Conservation (phyloP, 2,329 filamentous ascomycete genomes). For the Sarocladium brachiariae region DNA sequence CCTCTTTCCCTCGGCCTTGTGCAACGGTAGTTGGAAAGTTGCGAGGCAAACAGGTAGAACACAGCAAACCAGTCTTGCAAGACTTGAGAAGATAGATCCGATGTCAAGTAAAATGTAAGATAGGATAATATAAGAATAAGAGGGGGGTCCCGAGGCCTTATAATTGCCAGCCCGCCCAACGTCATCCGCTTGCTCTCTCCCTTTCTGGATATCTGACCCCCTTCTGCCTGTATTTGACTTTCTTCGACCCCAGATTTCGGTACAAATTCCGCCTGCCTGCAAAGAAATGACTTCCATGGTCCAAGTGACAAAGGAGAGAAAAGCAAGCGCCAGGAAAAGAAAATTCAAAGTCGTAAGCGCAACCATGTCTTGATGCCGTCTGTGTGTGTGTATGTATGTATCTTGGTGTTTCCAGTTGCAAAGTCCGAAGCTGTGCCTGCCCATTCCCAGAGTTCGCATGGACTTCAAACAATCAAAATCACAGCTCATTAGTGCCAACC, state of each 20-base stretch:
- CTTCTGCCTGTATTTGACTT: background rate
- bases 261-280: background rate
- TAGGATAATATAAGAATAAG: slow-evolving; percentile 3
- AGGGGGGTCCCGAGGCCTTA: background rate
- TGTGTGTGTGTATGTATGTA: background rate
- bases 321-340: background rate
- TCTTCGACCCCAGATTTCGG: background rate
- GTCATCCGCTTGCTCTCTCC: slow-evolving; percentile 1
- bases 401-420: background rate
- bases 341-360: background rate
- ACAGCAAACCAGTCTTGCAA: background rate
- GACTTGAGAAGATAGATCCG: background rate
- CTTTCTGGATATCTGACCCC: background rate
- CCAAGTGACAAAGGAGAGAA: slow-evolving; percentile 9
- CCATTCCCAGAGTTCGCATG: background rate
- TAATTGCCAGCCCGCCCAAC: background rate
- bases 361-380: slow-evolving; percentile 4
- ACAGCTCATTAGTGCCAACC: background rate
- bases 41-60: too few relatives aligned
- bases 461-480: background rate
- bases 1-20: too few relatives aligned
- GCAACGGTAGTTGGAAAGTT: too few relatives aligned
- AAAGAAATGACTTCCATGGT: background rate
- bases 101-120: background rate
- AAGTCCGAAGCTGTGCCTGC: slow-evolving; percentile 2